Conservation (phyloP, 176 grass and related monocot species). For the Tillandsia leiboldiana region DNA sequence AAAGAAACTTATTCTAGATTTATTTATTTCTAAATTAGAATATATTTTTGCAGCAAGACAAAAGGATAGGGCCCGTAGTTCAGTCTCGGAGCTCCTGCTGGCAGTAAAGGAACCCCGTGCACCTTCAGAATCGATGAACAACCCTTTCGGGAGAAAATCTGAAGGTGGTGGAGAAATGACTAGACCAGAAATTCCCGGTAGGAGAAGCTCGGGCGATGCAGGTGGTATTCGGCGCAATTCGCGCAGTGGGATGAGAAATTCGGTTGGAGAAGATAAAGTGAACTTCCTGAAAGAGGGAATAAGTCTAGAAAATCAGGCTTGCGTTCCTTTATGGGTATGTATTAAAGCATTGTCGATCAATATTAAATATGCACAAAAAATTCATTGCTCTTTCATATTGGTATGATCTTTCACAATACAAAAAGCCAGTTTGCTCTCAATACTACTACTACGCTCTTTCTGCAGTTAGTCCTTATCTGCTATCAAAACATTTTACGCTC, state of each 20-base stretch:
- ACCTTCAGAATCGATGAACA: slow-evolving; percentile 51
- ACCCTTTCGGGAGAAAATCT: slow-evolving; percentile 52
- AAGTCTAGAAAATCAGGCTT: slow-evolving; percentile 63
- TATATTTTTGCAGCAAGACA: slow-evolving; percentile 44
- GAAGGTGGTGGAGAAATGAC: slow-evolving; percentile 26
- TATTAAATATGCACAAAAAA: too few species aligned
- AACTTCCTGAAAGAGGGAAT: slow-evolving; percentile 49
- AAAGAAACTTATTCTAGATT: too few species aligned
- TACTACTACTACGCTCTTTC: too few species aligned
- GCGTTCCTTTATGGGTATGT: slow-evolving; percentile 67
- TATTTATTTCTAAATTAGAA: too few species aligned
- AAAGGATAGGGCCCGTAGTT: slow-evolving; percentile 72
- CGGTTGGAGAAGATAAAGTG: slow-evolving; percentile 72
- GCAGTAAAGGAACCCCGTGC: slow-evolving; percentile 57
- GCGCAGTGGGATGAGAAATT: slow-evolving; percentile 35
- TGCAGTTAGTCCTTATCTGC: too few species aligned
- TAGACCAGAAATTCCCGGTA: slow-evolving; percentile 16
- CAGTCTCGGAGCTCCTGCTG: slow-evolving; percentile 65
- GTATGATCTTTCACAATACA: too few species aligned
- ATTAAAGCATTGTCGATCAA: neutral
- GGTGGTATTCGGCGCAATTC: slow-evolving; percentile 30
- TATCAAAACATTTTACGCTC: neutral
- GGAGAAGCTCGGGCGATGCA: slow-evolving; percentile 50
- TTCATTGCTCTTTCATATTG: too few species aligned
- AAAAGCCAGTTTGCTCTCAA: too few species aligned